These are phyloP conservation scores for Elaeagnus macrophylla DNA, from an alignment of 306 rosid species.

Conservation along the genomic window DNA sequence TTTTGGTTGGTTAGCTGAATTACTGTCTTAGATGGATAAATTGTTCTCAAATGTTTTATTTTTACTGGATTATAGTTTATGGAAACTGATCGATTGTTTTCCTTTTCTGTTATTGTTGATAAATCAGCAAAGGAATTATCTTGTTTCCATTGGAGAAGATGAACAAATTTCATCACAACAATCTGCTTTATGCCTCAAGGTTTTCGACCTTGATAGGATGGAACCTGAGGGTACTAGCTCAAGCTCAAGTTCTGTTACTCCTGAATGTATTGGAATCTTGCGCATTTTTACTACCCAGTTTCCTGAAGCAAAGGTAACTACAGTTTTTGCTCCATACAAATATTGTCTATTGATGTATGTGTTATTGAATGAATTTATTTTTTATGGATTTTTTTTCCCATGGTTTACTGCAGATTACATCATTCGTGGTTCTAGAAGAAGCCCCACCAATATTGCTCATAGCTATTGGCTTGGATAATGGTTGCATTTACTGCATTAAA, in stretches of 20 bases:
- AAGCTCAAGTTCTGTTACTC: slow-evolving; percentile 61
- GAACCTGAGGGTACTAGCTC: slow-evolving; percentile 78
- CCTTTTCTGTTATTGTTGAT: slow-evolving; percentile 5
- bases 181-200: slow-evolving; percentile 75
- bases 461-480: slow-evolving; percentile 87
- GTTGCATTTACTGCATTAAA: slow-evolving; percentile 84
- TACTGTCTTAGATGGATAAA: not conserved
- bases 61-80: not conserved
- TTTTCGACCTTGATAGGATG: slow-evolving; percentile 88
- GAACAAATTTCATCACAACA: slow-evolving; percentile 68
- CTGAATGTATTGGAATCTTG: slow-evolving; percentile 93
- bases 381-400: slow-evolving; percentile 12
- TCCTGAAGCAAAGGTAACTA: slow-evolving; percentile 77
- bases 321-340: not conserved
- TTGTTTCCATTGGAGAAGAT: slow-evolving; percentile 84
- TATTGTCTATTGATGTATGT: not conserved
- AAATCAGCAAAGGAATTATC: slow-evolving; percentile 74
- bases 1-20: not conserved
- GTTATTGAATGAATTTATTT: not conserved
- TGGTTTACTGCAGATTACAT: slow-evolving; percentile 62
- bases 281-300: slow-evolving; percentile 92
- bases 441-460: slow-evolving; percentile 86
- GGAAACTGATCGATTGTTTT: not conserved
- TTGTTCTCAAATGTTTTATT: not conserved
- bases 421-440: slow-evolving; percentile 85